Evolutionary conservation across 2,329 filamentous ascomycete genomes (phyloP).

Genomic region (Diaporthe sp.): DNA sequence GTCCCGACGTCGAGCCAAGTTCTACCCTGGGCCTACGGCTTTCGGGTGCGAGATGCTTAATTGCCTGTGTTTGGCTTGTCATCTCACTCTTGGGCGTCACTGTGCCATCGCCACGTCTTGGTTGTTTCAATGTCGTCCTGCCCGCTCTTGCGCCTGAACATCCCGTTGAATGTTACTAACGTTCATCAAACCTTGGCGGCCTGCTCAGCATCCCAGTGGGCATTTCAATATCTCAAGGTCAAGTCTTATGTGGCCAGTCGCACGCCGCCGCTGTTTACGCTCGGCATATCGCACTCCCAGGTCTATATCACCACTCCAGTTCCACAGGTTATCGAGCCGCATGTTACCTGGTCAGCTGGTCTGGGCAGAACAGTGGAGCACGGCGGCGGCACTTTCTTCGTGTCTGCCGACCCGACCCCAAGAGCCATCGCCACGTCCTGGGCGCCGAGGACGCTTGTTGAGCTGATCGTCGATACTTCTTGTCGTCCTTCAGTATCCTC

Average conservation of each 20-base stretch:
- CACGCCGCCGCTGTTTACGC: background rate
- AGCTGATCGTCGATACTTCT: background rate
- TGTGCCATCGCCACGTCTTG: conserved; percentile 15
- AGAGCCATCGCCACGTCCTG: background rate
- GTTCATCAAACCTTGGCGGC: conserved; percentile 22
- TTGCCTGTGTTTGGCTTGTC: conserved; percentile 18
- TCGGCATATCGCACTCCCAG: conserved; percentile 14
- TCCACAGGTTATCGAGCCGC: background rate
- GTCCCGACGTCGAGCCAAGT: conserved; percentile 14
- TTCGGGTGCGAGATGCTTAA: conserved; percentile 20
- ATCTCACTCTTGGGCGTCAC: conserved; percentile 1
- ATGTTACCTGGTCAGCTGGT: background rate
- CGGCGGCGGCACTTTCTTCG: background rate
- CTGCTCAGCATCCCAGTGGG: background rate
- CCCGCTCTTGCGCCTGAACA: background rate
- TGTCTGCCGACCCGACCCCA: background rate
- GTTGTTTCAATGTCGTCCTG: conserved; percentile 25
- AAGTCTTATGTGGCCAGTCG: conserved; percentile 12
- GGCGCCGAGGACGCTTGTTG: conserved; percentile 10
- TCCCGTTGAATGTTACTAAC: conserved; percentile 9
- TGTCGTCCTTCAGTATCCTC: background rate
- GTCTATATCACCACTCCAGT: background rate
- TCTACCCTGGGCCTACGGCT: background rate
- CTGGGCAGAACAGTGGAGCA: background rate
- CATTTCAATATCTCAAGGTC: background rate